Conservation (phyloP, 495 filamentous ascomycete genomes). For the Penicillium paxilli region DNA sequence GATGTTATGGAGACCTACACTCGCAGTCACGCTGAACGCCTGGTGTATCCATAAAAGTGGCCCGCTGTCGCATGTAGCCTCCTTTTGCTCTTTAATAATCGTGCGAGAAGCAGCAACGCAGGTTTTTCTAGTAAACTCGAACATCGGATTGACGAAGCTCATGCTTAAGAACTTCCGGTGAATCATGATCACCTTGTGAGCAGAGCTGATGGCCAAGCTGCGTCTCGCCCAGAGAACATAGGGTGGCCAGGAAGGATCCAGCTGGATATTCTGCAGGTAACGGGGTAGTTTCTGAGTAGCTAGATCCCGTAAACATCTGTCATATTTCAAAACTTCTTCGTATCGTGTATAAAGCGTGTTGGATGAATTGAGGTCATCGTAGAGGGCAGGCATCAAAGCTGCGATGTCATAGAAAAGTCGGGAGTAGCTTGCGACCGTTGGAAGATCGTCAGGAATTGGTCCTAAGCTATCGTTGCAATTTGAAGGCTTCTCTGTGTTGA, state of each 20-base stretch:
- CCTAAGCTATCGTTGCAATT: conserved; percentile 38
- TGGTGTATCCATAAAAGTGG: conserved; percentile 46
- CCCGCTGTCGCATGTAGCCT: conserved; percentile 26
- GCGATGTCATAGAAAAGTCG: conserved; percentile 39
- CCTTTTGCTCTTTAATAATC: conserved; percentile 40
- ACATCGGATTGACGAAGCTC: conserved; percentile 42
- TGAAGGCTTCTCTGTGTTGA: conserved; percentile 27
- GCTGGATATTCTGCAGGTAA: conserved; percentile 26
- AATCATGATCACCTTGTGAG: conserved; percentile 50
- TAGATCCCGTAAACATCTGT: conserved; percentile 32
- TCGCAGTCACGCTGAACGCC: conserved; percentile 29
- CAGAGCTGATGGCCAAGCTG: conserved; percentile 33
- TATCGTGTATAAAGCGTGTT: conserved; percentile 36
- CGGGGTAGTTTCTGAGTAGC: conserved; percentile 25
- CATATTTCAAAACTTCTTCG: conserved; percentile 39
- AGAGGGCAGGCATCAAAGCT: conserved; percentile 33
- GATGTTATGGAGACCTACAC: no score
- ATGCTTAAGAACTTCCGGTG: conserved; percentile 41
- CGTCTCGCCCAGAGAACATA: conserved; percentile 39
- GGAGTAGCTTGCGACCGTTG: conserved; percentile 30
- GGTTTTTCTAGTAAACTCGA: conserved; percentile 36
- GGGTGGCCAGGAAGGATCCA: conserved; percentile 37
- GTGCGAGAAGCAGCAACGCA: conserved; percentile 39
- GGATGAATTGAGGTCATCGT: conserved; percentile 32
- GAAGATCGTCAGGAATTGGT: conserved; percentile 25